Percentiles rank a stretch among this genome's conserved stretches.
Evolutionary conservation across 169 alveolate species (phyloP).

Genomic region (Amoebophrya sp.): DNA sequence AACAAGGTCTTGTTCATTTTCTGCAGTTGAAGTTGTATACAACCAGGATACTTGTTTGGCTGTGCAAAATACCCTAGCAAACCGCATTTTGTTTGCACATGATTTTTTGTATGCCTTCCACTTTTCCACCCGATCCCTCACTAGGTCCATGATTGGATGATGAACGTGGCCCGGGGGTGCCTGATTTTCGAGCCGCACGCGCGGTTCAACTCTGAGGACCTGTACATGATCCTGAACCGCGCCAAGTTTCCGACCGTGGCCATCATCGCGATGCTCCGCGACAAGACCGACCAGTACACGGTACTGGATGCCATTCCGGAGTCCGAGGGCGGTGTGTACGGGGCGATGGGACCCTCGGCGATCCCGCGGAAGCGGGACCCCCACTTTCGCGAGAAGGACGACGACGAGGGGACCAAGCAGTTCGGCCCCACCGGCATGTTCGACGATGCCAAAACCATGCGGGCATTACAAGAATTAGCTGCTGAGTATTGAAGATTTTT

Average conservation of each 20-base stretch:
- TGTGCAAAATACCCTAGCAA: no score
- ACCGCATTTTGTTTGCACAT: no score
- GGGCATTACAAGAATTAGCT: background rate
- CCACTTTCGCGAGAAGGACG: background rate
- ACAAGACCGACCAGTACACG: conserved; percentile 6
- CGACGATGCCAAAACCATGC: background rate
- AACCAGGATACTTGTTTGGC: no score
- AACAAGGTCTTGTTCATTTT: no score
- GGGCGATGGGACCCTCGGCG: background rate
- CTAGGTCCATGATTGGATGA: background rate
- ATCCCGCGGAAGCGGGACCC: background rate
- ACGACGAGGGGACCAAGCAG: background rate
- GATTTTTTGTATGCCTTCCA: no score
- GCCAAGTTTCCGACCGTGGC: background rate
- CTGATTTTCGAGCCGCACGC: conserved; percentile 10
- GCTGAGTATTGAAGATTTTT: background rate
- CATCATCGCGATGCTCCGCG: background rate
- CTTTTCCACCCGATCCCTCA: background rate
- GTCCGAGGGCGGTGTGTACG: background rate
- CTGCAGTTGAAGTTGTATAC: no score
- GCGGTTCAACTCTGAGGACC: background rate
- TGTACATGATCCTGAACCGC: background rate
- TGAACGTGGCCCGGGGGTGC: background rate
- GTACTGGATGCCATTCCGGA: background rate
- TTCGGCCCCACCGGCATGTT: background rate